Base-by-base conservation (phyloP, 1,284 basidiomycete species). In the Xerocomus amazonicus region DNA sequence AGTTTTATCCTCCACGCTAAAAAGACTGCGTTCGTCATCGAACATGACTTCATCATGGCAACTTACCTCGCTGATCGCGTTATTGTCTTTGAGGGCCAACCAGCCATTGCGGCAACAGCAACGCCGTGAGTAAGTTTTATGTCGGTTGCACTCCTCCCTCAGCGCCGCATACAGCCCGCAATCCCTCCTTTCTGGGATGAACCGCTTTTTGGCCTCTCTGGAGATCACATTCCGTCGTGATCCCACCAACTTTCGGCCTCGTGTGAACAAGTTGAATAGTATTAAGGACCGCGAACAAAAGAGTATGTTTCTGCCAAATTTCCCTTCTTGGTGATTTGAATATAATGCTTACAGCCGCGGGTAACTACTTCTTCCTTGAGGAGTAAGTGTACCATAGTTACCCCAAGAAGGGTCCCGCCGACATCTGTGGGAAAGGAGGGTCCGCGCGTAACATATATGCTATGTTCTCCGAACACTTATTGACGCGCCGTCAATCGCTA, bases 21-120 rank as follows among this genome's bases (percentile, higher is more conserved):
- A 78, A 93, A 95, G 74, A 97, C 94, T 1, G 95, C 95, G 0
- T 97, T 98, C 69, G 80, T 97, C 60, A 96, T 97, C 63, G 94
- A 97, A 78, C 94, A 97, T 82, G 94, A 97, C 75, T 97, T 97
- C 71, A 92, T 94, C 73, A 92, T 92, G 88, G 92, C 94, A 4
- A 96, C 94, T 3, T 97, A 97, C 69, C 87, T 97, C 50, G 93
- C 94, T 43, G 95, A 97, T 68, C 89, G 94, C 54, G 95, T 98
- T 61, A 96, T 98, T 57, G 92, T 97, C 14, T 97, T 95, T 63
- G 87, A 92, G 66, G 94, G 93, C 45, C 70, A 82, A 60, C 93
- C 93, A 8, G 92, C 90, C 40, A 68, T 91, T 42, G 52, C 85
- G 50, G 90, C 93, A 12, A 93, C 84, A 29, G 92, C 92, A 14